Evolutionary conservation across 129 eudicot species (phyloP).

Genomic region (Logfia minima): DNA sequence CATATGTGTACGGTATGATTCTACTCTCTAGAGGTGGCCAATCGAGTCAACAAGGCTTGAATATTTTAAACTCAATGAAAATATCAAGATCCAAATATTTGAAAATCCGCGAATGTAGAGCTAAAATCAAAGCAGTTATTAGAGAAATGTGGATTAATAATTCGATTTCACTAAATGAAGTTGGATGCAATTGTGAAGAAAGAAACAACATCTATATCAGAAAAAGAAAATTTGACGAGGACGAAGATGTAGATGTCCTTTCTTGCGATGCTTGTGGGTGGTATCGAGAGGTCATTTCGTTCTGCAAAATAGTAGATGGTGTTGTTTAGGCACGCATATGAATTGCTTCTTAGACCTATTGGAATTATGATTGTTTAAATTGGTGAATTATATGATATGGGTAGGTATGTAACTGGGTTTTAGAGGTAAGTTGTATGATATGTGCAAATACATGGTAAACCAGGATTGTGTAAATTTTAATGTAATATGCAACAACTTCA

Average conservation of each 20-base stretch:
- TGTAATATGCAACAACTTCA: neutral
- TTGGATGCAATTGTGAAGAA: conserved; percentile 23
- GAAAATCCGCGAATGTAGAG: conserved; percentile 45
- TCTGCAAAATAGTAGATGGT: conserved; percentile 43
- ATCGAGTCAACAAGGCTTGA: conserved; percentile 40
- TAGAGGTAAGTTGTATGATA: neutral
- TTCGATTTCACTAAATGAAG: conserved; percentile 24
- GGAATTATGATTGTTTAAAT: conserved; percentile 13
- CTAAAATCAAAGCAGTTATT: conserved; percentile 35
- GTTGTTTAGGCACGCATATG: conserved; percentile 24
- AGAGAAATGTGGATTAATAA: conserved; percentile 48
- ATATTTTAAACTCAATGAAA: conserved; percentile 35
- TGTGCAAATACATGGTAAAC: conserved; percentile 6
- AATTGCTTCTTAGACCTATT: neutral
- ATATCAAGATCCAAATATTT: conserved; percentile 20
- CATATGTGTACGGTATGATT: conserved; percentile 49
- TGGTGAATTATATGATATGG: neutral
- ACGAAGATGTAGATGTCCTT: conserved; percentile 30
- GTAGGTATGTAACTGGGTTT: too few species aligned
- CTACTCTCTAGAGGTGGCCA: conserved; percentile 43
- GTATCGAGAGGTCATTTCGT: conserved; percentile 38
- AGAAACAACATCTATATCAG: neutral
- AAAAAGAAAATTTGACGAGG: conserved; percentile 36
- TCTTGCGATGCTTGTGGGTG: conserved; percentile 48
- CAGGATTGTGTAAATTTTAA: neutral